phyloP scores from a whole-genome alignment of 2,329 filamentous ascomycete genomes.

The Graphilbum fragrans region DNA sequence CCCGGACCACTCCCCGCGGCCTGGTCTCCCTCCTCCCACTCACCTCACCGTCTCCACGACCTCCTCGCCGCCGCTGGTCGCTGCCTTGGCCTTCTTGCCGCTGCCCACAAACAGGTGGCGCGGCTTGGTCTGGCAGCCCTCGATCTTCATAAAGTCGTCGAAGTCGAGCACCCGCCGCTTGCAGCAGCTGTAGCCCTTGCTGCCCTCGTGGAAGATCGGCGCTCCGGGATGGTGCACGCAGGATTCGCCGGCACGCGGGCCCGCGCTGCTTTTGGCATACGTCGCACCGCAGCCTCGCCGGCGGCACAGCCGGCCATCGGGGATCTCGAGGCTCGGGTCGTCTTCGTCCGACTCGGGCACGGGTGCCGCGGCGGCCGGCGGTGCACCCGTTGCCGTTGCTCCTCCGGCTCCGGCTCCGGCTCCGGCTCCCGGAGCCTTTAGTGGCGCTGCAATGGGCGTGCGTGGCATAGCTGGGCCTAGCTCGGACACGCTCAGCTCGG shows the following conservation, averaged over 20 bases:
- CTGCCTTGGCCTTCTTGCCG: constrained; percentile 47
- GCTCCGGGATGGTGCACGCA: constrained; percentile 84
- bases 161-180: constrained; percentile 93
- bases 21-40: constrained; percentile 12
- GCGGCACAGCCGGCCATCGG: constrained; percentile 64
- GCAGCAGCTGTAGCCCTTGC: constrained; percentile 96
- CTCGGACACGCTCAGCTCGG: background rate
- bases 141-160: constrained; percentile 93
- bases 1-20: too few relatives aligned
- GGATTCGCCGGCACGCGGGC: constrained; percentile 57
- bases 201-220: constrained; percentile 94
- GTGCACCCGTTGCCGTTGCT: constrained; percentile 22
- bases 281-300: constrained; percentile 59
- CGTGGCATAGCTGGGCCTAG: constrained; percentile 23
- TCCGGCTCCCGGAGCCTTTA: constrained; percentile 15
- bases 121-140: constrained; percentile 73
- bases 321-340: constrained; percentile 61
- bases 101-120: constrained; percentile 77
- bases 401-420: constrained; percentile 15
- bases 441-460: constrained; percentile 28
- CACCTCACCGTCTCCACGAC: constrained; percentile 66
- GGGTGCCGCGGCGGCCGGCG: constrained; percentile 42
- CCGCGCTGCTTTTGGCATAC: constrained; percentile 47
- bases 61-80: constrained; percentile 49
- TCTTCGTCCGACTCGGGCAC: constrained; percentile 77